These are phyloP conservation scores for Phycomyces blakesleeanus DNA, from an alignment of 192 early-diverging fungal genomes.

Conservation along the genomic window DNA sequence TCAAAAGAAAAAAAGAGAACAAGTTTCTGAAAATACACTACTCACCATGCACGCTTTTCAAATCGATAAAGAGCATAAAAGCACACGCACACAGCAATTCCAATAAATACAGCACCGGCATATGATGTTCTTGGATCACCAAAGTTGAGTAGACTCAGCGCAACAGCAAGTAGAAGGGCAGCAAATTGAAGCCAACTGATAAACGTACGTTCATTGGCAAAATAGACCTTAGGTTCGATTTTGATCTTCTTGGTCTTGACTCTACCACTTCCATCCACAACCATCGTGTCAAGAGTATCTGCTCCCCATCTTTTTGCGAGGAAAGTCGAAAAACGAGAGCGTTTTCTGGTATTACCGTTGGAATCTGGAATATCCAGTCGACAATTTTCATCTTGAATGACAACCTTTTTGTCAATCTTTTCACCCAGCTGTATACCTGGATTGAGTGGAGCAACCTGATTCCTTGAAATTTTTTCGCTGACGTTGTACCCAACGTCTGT, in stretches of 20 bases:
- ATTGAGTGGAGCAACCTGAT: no score
- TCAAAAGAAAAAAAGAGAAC: no score
- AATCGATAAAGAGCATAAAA: constrained; percentile 22
- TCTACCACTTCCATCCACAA: background rate
- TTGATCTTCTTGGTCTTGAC: constrained; percentile 40
- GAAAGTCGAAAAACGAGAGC: background rate
- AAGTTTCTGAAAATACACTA: background rate
- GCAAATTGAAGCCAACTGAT: constrained; percentile 78
- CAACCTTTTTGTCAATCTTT: background rate
- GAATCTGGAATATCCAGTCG: no score
- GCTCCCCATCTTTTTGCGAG: background rate
- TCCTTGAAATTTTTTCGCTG: no score
- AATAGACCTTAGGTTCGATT: constrained; percentile 83
- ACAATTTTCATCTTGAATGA: no score
- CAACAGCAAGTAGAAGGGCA: constrained; percentile 61
- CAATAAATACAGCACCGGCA: constrained; percentile 50
- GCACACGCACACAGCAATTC: constrained; percentile 13
- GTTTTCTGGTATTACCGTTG: no score
- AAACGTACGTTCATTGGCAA: constrained; percentile 88
- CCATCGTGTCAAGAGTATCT: background rate
- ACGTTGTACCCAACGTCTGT: no score
- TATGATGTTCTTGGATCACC: constrained; percentile 48
- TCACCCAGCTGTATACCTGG: background rate
- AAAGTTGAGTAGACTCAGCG: constrained; percentile 74
- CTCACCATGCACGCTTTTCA: constrained; percentile 21